phyloP scores from a whole-genome alignment of 2,329 filamentous ascomycete species.

The Tolypocladium paradoxum region DNA sequence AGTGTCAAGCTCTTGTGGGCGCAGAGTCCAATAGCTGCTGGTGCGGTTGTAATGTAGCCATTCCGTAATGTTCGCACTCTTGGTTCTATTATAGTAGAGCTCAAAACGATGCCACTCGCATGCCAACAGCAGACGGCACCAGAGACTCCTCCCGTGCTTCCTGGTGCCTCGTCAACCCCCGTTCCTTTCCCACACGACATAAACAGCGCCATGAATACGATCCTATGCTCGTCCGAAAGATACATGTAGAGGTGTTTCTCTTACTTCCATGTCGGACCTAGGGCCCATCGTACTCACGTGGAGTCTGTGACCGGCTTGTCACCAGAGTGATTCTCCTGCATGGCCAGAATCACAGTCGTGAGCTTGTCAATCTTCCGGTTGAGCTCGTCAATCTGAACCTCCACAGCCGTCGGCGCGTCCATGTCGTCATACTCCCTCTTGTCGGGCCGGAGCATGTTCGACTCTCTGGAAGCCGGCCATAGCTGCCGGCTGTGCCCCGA shows the following conservation, averaged over 20 bases:
- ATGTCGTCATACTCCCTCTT: slow-evolving; percentile 21
- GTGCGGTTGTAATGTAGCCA: no score
- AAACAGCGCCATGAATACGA: no score
- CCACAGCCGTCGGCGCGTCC: slow-evolving; percentile 29
- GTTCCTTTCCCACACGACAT: no score
- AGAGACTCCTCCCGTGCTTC: no score
- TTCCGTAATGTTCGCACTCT: not conserved
- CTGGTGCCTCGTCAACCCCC: no score
- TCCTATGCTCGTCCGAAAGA: no score
- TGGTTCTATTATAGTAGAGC: not conserved
- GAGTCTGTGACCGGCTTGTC: not conserved
- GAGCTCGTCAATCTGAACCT: slow-evolving; percentile 44
- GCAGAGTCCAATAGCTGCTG: no score
- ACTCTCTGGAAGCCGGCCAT: slow-evolving; percentile 6
- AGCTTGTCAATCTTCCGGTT: slow-evolving; percentile 48
- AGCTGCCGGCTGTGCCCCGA: slow-evolving; percentile 6
- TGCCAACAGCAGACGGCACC: not conserved
- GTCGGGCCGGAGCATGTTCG: slow-evolving; percentile 6
- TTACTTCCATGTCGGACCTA: not conserved
- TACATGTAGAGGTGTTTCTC: no score
- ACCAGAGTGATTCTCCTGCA: slow-evolving; percentile 24
- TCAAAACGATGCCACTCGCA: not conserved
- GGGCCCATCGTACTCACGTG: not conserved
- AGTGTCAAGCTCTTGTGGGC: no score
- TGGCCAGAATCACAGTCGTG: slow-evolving; percentile 37